A percentile compares a stretch with the other conserved stretches of the same genome.
Evolutionary conservation across 1,284 basidiomycete species (phyloP).

Genomic region (Heterobasidion irregulare): DNA sequence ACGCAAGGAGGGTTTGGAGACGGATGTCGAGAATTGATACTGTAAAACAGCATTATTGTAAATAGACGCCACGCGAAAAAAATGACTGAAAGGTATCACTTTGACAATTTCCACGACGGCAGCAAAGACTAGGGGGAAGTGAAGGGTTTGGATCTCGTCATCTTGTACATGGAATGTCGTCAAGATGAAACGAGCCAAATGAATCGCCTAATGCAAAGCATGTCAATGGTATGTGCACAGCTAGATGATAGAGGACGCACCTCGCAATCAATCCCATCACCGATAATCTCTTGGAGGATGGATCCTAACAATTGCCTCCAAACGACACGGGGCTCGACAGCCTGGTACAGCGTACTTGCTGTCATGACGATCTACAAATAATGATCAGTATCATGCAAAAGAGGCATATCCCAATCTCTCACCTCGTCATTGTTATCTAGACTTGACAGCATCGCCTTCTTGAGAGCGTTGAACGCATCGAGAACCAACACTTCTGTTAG

Average conservation of each 20-base stretch:
- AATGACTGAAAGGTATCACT: constrained; percentile 29
- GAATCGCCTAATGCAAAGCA: constrained; percentile 37
- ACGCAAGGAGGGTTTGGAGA: constrained; percentile 16
- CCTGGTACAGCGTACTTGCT: constrained; percentile 86
- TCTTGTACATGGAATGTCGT: constrained; percentile 67
- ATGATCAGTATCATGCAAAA: constrained; percentile 6
- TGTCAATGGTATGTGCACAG: neutral
- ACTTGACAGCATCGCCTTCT: constrained; percentile 42
- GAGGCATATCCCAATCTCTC: constrained; percentile 7
- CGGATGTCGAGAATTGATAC: constrained; percentile 30
- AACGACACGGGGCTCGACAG: constrained; percentile 81
- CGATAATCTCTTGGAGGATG: constrained; percentile 43
- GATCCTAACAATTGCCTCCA: constrained; percentile 73
- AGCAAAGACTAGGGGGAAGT: constrained; percentile 72
- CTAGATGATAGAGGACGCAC: constrained; percentile 22
- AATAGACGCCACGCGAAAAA: neutral
- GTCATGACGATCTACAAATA: constrained; percentile 65
- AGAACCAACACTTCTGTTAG: constrained; percentile 76
- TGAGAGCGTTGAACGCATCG: constrained; percentile 72
- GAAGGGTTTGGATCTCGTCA: constrained; percentile 73
- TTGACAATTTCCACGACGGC: constrained; percentile 55
- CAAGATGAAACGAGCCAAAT: constrained; percentile 63
- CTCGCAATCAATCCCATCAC: constrained; percentile 34
- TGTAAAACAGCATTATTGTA: constrained; percentile 13
- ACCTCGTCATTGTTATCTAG: constrained; percentile 59